phyloP scores from a whole-genome alignment of 2,329 filamentous ascomycete genomes.

The Penicillium oxalicum region DNA sequence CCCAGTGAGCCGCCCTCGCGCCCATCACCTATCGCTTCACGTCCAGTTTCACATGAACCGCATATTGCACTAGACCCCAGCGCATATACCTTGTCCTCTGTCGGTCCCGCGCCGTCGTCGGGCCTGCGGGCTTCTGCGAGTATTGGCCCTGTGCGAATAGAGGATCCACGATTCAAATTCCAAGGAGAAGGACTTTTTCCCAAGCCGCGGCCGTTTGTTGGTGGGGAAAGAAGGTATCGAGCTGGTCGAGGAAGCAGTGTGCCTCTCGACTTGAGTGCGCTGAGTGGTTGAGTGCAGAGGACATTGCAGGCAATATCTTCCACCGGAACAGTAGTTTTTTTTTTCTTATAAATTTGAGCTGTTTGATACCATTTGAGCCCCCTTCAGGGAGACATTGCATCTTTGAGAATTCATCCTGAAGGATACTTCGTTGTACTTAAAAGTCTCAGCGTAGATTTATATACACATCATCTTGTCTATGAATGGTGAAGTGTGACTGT shows the following conservation, averaged over 20 bases:
- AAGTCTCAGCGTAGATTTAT: too few relatives aligned
- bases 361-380: not conserved
- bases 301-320: slow-evolving; percentile 22
- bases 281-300: slow-evolving; percentile 27
- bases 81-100: slow-evolving; percentile 68
- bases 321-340: slow-evolving; percentile 16
- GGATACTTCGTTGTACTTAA: not conserved
- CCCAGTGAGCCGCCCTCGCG: slow-evolving; percentile 42
- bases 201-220: slow-evolving; percentile 73
- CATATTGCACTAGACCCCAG: slow-evolving; percentile 67
- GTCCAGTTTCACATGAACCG: slow-evolving; percentile 37
- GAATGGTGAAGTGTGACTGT: not conserved
- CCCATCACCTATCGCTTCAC: slow-evolving; percentile 36
- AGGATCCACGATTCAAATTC: slow-evolving; percentile 81
- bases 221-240: slow-evolving; percentile 71
- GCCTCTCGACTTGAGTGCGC: slow-evolving; percentile 66
- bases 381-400: not conserved
- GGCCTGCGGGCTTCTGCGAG: slow-evolving; percentile 21
- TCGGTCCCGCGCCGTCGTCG: slow-evolving; percentile 34
- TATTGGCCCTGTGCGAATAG: slow-evolving; percentile 49
- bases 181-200: slow-evolving; percentile 75
- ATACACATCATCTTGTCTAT: too few relatives aligned
- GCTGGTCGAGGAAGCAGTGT: slow-evolving; percentile 92
- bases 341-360: slow-evolving; percentile 12
- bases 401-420: not conserved